Evolutionary conservation across 2,329 filamentous ascomycete genomes (phyloP).

Genomic region (Cadophora luteo-olivacea): DNA sequence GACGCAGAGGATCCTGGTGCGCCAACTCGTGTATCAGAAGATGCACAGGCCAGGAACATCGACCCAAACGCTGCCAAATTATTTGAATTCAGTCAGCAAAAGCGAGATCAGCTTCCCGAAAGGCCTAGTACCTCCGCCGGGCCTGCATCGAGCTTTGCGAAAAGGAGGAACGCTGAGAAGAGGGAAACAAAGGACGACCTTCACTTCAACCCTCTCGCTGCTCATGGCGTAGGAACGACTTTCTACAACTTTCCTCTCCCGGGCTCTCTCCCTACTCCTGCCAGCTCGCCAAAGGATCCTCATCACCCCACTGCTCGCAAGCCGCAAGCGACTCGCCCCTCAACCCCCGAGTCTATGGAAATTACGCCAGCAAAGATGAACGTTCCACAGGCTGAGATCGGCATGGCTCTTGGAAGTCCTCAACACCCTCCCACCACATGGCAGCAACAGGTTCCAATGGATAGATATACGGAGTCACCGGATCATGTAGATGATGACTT

Average conservation of each 20-base stretch:
- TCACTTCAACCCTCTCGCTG: conserved; percentile 40
- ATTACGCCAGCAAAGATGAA: conserved; percentile 28
- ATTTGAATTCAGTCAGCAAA: conserved; percentile 33
- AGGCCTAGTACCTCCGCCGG: conserved; percentile 43
- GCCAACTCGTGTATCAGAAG: conserved; percentile 42
- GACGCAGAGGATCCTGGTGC: conserved; percentile 39
- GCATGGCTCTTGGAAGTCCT: conserved; percentile 78
- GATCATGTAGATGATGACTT: conserved; percentile 30
- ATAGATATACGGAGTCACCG: conserved; percentile 34
- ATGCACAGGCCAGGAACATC: conserved; percentile 38
- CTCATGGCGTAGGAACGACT: conserved; percentile 39
- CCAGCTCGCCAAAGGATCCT: conserved; percentile 29
- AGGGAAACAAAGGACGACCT: conserved; percentile 44
- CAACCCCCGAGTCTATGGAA: conserved; percentile 34
- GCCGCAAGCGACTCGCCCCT: conserved; percentile 27
- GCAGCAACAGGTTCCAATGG: conserved; percentile 32
- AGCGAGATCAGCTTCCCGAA: conserved; percentile 35
- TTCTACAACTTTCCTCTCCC: conserved; percentile 42
- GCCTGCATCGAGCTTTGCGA: conserved; percentile 32
- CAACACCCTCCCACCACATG: conserved; percentile 45
- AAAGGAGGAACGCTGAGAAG: conserved; percentile 36
- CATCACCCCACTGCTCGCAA: conserved; percentile 30
- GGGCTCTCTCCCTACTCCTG: conserved; percentile 36
- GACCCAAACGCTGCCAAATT: conserved; percentile 29
- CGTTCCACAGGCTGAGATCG: conserved; percentile 55